A percentile compares a stretch with the other conserved stretches of the same genome.
Evolutionary conservation across 805 yeast genomes (phyloP).

Genomic region (Cyberlindnera euphorbiiphila): DNA sequence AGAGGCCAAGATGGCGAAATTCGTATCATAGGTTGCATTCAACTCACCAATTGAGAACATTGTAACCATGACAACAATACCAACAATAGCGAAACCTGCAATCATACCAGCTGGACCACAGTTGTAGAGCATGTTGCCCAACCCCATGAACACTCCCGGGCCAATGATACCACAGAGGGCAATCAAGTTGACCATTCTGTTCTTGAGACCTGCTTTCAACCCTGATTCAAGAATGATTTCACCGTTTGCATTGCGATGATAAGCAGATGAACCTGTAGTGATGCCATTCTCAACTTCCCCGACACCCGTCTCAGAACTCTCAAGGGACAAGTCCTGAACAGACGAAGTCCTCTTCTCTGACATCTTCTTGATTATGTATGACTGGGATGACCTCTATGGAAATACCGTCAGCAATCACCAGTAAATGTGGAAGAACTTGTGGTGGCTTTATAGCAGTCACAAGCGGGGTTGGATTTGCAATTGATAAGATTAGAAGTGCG

Average conservation of each 20-base stretch:
- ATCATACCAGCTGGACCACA: constrained; percentile 54
- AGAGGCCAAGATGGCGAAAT: constrained; percentile 49
- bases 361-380: not conserved
- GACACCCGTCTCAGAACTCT: no score
- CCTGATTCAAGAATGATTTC: constrained; percentile 32
- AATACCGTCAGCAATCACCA: no score
- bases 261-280: constrained; percentile 5
- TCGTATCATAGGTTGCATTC: constrained; percentile 50
- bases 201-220: constrained; percentile 44
- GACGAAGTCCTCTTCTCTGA: not conserved
- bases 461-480: no score
- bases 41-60: constrained; percentile 55
- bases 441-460: no score
- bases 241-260: constrained; percentile 23
- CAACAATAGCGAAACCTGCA: constrained; percentile 49
- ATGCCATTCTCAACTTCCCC: no score
- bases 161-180: constrained; percentile 59
- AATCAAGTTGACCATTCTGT: constrained; percentile 47
- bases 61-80: constrained; percentile 49
- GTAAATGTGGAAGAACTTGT: no score
- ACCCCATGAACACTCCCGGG: constrained; percentile 53
- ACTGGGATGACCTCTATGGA: no score
- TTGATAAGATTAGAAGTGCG: no score
- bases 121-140: constrained; percentile 45
- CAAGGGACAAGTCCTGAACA: not conserved